phyloP scores from a whole-genome alignment of 2,329 filamentous ascomycete species.

The Aureobasidium pullulans region DNA sequence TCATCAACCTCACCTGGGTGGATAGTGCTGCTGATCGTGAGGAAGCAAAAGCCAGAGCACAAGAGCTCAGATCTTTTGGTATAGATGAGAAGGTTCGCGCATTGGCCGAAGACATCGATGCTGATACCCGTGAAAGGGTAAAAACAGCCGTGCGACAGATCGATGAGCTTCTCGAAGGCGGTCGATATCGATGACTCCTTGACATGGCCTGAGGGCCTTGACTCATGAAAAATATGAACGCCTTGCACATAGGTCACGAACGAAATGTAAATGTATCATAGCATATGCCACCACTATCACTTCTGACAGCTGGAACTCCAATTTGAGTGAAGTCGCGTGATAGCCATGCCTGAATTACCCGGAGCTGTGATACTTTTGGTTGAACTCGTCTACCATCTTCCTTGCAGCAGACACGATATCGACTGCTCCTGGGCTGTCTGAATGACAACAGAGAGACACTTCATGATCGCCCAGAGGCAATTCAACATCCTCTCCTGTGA shows the following conservation, averaged over 20 bases:
- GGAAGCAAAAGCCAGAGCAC: slow-evolving; percentile 59
- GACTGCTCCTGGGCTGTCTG: slow-evolving; percentile 37
- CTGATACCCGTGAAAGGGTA: slow-evolving; percentile 77
- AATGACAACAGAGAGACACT: slow-evolving; percentile 39
- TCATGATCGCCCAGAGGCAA: slow-evolving; percentile 36
- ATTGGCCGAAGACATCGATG: slow-evolving; percentile 53
- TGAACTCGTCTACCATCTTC: slow-evolving; percentile 36
- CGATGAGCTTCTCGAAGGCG: slow-evolving; percentile 29
- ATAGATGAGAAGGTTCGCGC: slow-evolving; percentile 29
- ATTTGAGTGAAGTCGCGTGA: no score
- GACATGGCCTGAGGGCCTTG: not conserved
- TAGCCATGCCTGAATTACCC: not conserved
- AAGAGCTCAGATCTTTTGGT: slow-evolving; percentile 59
- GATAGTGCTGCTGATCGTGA: slow-evolving; percentile 64
- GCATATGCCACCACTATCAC: not conserved
- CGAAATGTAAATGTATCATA: not conserved
- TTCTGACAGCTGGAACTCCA: not conserved
- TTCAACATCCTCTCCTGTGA: slow-evolving; percentile 35
- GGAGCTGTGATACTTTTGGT: slow-evolving; percentile 18
- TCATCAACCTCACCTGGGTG: slow-evolving; percentile 77
- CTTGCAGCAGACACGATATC: slow-evolving; percentile 38
- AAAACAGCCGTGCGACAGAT: slow-evolving; percentile 73
- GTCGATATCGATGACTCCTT: slow-evolving; percentile 13
- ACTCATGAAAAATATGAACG: not conserved
- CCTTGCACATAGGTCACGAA: not conserved